Evolutionary conservation across 352 stramenopile species (phyloP).

Genomic region (Globisporangium sylvaticum): DNA sequence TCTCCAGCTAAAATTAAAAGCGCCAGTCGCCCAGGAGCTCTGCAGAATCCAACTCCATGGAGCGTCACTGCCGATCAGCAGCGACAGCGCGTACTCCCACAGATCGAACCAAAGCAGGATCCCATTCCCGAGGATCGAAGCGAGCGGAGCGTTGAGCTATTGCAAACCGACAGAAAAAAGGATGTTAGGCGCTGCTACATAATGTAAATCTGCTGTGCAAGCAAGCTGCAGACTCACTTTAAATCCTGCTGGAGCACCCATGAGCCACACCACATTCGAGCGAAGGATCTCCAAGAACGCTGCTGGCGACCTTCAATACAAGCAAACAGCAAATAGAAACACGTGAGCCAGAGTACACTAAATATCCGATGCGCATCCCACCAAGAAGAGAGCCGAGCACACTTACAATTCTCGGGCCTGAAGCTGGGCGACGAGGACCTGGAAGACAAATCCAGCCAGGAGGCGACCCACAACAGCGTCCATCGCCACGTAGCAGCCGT

Average conservation of each 20-base stretch:
- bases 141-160: conserved; percentile 86
- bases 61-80: conserved; percentile 12
- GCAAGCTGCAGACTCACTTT: conserved; percentile 28
- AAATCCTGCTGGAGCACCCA: conserved; percentile 72
- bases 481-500: conserved; percentile 26
- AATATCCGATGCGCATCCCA: background rate
- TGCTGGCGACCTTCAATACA: conserved; percentile 27
- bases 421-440: conserved; percentile 1
- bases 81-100: conserved; percentile 56
- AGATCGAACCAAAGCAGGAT: conserved; percentile 80
- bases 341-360: too few relatives aligned
- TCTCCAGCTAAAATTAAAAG: conserved; percentile 6
- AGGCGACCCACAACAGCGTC: conserved; percentile 22
- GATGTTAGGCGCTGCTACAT: background rate
- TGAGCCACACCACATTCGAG: conserved; percentile 67
- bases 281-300: conserved; percentile 42
- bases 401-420: conserved; percentile 12
- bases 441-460: conserved; percentile 9
- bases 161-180: background rate
- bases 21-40: background rate
- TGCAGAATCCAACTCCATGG: background rate
- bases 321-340: background rate
- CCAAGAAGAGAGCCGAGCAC: background rate
- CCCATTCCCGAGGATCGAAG: conserved; percentile 79
- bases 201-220: background rate